These are phyloP conservation scores for Conidiobolus incongruus DNA, from an alignment of 371 early-diverging fungal species.

Conservation along the genomic window DNA sequence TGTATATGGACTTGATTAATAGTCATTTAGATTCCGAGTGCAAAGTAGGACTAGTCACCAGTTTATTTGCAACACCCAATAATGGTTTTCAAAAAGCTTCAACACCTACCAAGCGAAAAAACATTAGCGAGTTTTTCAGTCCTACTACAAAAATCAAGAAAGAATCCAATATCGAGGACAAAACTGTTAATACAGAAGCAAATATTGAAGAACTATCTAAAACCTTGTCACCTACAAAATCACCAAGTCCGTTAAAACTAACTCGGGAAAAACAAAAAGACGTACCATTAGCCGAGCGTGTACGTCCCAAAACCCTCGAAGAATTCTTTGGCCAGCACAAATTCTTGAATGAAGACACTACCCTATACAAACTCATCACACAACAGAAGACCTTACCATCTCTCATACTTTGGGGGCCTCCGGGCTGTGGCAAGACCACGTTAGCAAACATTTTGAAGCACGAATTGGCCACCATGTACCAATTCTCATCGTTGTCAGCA, in stretches of 20 bases:
- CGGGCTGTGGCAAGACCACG: slow-evolving; percentile 75
- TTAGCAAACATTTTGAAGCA: slow-evolving; percentile 44
- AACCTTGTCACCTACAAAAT: not conserved
- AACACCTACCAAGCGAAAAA: not conserved
- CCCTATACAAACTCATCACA: slow-evolving; percentile 33
- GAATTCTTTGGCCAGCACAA: slow-evolving; percentile 54
- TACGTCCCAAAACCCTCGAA: slow-evolving; percentile 34
- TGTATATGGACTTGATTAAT: no score
- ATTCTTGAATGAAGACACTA: slow-evolving; percentile 32
- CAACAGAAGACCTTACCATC: slow-evolving; percentile 40
- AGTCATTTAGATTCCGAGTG: no score
- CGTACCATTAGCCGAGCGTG: slow-evolving; percentile 23
- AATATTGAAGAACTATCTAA: slow-evolving; percentile 2
- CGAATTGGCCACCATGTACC: not conserved
- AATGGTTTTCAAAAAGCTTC: not conserved
- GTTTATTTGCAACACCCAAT: no score
- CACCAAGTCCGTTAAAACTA: not conserved
- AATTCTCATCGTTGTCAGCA: not conserved
- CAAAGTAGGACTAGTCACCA: no score
- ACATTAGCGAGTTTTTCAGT: not conserved
- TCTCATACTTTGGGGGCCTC: slow-evolving; percentile 49
- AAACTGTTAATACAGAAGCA: not conserved
- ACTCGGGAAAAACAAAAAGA: not conserved
- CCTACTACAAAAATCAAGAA: not conserved
- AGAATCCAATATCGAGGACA: not conserved